Percentiles rank a stretch among this genome's conserved stretches.
Evolutionary conservation across 2,329 filamentous ascomycete species (phyloP).

Genomic region (Venturia carpophila): DNA sequence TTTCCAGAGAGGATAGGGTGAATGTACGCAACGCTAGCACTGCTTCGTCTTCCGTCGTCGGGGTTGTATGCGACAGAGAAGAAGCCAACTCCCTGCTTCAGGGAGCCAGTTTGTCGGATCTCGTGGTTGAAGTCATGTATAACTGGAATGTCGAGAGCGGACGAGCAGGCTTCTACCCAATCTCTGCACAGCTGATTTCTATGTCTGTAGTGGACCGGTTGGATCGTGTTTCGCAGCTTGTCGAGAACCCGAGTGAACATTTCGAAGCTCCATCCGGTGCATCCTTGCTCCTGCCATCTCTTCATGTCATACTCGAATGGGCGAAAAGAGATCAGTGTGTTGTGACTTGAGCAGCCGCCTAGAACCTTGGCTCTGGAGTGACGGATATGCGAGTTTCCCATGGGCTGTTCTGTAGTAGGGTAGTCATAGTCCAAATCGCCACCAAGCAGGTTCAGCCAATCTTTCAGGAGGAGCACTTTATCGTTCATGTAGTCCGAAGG

Average conservation of each 20-base stretch:
- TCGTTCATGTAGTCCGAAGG: conserved; percentile 86
- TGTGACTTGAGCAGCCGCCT: conserved; percentile 87
- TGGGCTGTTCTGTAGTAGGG: conserved; percentile 80
- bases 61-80: conserved; percentile 90
- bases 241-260: conserved; percentile 74
- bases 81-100: conserved; percentile 76
- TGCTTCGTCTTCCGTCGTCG: conserved; percentile 74
- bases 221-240: conserved; percentile 81
- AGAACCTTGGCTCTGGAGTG: conserved; percentile 90
- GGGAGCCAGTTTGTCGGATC: conserved; percentile 63
- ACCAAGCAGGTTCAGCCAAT: conserved; percentile 79
- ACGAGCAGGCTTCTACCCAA: conserved; percentile 76
- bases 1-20: conserved; percentile 81
- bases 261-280: conserved; percentile 79
- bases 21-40: conserved; percentile 84
- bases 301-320: conserved; percentile 84
- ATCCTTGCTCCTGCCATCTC: conserved; percentile 74
- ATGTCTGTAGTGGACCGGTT: conserved; percentile 77
- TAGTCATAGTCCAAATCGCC: conserved; percentile 88
- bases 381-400: conserved; percentile 83
- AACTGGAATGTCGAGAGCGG: conserved; percentile 70
- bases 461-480: conserved; percentile 74
- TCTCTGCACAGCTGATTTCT: conserved; percentile 87
- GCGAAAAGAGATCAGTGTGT: conserved; percentile 87
- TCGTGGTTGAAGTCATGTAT: conserved; percentile 81